Percentiles rank a stretch among this genome's conserved stretches.
Conservation (phyloP, 2,329 filamentous ascomycete species). For the Cryoendolithus antarcticus region DNA sequence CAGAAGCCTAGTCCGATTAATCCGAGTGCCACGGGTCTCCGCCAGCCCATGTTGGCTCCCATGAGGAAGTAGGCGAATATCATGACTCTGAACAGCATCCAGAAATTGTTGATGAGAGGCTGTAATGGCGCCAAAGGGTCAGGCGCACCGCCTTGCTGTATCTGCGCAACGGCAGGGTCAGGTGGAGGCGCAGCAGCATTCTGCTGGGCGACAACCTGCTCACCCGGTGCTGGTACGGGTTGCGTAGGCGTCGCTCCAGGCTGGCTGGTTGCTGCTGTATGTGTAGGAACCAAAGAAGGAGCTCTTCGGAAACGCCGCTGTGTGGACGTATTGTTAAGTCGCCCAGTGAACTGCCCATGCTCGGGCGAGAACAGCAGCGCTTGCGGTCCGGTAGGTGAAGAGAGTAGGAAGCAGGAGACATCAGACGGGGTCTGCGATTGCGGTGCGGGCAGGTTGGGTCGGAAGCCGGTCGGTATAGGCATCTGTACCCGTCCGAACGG, state of each 20-base stretch:
- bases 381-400: conserved; percentile 33
- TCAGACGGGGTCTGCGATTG: conserved; percentile 8
- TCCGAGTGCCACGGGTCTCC: conserved; percentile 29
- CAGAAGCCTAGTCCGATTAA: conserved; percentile 30
- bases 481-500: no score
- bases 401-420: conserved; percentile 29
- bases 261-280: conserved; percentile 1
- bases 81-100: conserved; percentile 47
- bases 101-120: conserved; percentile 32
- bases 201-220: background rate
- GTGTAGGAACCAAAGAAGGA: background rate
- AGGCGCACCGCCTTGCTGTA: conserved; percentile 4
- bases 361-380: conserved; percentile 31
- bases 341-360: conserved; percentile 18
- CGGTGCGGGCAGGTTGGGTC: background rate
- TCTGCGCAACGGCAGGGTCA: conserved; percentile 5
- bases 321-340: background rate
- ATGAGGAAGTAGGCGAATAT: conserved; percentile 48
- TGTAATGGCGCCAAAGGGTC: conserved; percentile 13
- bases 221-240: background rate
- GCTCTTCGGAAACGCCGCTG: no score
- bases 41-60: conserved; percentile 32
- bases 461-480: background rate
- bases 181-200: conserved; percentile 2
- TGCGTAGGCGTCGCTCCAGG: conserved; percentile 9